Percentiles rank a stretch among this genome's conserved stretches.
Conservation (phyloP, 169 alveolate genomes). For the Plasmodium gaboni region DNA sequence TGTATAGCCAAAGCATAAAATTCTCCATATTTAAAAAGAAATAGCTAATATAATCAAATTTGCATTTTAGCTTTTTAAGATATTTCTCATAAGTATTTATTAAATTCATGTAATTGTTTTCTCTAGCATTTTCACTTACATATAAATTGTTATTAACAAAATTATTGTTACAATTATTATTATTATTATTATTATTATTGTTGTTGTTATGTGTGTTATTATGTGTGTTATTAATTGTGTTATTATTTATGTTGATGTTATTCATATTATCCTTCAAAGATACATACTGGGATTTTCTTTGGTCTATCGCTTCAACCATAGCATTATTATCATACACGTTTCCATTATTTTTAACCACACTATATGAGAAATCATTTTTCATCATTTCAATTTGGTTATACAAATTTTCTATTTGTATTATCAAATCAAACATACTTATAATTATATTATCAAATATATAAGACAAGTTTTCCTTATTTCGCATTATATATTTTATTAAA, state of each 20-base stretch:
- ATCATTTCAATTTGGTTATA: background rate
- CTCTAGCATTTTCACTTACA: background rate
- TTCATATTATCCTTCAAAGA: no score
- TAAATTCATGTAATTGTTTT: background rate
- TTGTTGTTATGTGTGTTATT: no score
- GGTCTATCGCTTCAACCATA: background rate
- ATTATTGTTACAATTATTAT: background rate
- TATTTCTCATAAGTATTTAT: conserved; percentile 1
- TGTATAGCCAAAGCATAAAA: conserved; percentile 65
- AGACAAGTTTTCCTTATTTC: conserved; percentile 25
- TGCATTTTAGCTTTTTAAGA: conserved; percentile 27
- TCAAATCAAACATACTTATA: conserved; percentile 57
- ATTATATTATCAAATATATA: conserved; percentile 58
- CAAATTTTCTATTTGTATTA: conserved; percentile 17
- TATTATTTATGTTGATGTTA: background rate
- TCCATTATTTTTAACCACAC: background rate
- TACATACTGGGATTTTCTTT: no score
- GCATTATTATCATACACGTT: background rate
- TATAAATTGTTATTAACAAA: background rate
- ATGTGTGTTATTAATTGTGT: background rate
- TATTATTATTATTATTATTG: background rate
- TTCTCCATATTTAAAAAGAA: conserved; percentile 40
- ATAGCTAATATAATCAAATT: conserved; percentile 40
- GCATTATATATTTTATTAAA: conserved; percentile 20
- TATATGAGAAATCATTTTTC: no score